Percentiles rank a stretch among this genome's conserved stretches.
phyloP scores from a whole-genome alignment of 805 yeast genomes.

The Sungouiella thailandica region DNA sequence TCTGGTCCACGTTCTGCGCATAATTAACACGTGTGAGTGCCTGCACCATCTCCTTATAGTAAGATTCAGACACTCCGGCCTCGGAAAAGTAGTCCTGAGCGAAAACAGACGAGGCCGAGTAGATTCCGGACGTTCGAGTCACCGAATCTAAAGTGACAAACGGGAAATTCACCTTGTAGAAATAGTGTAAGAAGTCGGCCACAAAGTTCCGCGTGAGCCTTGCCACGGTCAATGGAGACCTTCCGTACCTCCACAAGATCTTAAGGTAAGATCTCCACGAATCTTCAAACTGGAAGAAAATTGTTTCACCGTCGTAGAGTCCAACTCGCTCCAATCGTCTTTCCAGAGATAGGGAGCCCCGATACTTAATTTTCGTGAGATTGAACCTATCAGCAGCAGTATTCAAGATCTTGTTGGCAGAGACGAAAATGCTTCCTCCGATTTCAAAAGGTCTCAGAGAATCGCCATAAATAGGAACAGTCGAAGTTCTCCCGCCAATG shows the following conservation, averaged over 20 bases:
- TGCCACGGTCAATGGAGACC: constrained; percentile 18
- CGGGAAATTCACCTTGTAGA: constrained; percentile 30
- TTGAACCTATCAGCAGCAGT: constrained; percentile 34
- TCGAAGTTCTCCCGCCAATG: constrained; percentile 44
- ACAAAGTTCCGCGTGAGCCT: constrained; percentile 16
- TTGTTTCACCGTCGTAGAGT: constrained; percentile 33
- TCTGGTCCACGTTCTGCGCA: constrained; percentile 34
- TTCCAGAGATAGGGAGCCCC: constrained; percentile 15
- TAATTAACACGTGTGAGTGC: constrained; percentile 42
- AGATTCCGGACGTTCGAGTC: constrained; percentile 20
- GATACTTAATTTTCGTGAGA: constrained; percentile 24
- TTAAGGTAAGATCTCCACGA: constrained; percentile 7
- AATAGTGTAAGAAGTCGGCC: constrained; percentile 24
- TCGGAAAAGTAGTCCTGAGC: constrained; percentile 20
- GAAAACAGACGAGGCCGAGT: constrained; percentile 14
- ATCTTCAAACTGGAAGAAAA: constrained; percentile 1
- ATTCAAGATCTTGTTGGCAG: constrained; percentile 32
- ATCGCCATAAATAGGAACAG: constrained; percentile 18
- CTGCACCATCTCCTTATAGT: constrained; percentile 29
- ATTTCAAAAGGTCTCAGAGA: constrained; percentile 26
- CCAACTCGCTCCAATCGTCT: constrained; percentile 16
- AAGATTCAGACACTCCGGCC: constrained; percentile 19
- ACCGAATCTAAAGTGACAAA: constrained; percentile 21
- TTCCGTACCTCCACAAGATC: constrained; percentile 24
- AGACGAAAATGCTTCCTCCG: constrained; percentile 44